A percentile compares a stretch with the other conserved stretches of the same genome.
Conservation (phyloP, 345 rosid genomes). For the Ceriops decandra region DNA sequence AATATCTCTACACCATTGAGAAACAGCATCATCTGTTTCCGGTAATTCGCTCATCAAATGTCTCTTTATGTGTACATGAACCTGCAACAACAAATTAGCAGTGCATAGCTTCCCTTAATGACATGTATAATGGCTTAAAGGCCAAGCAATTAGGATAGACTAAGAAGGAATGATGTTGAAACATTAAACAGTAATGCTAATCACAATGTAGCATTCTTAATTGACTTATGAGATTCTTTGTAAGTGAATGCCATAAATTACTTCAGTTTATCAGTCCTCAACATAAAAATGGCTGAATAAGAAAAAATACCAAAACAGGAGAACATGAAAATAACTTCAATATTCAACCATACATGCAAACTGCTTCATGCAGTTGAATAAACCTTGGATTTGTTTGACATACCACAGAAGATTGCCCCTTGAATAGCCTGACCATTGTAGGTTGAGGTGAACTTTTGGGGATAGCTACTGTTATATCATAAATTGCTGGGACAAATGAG, state of each 20-base stretch:
- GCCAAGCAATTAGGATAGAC: neutral
- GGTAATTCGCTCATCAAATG: slow-evolving; percentile 32
- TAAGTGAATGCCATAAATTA: neutral
- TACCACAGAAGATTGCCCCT: slow-evolving; percentile 92
- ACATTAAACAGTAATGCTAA: neutral
- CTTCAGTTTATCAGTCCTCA: no score
- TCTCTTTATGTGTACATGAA: slow-evolving; percentile 26
- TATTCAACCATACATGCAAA: slow-evolving; percentile 2
- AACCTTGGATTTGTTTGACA: slow-evolving; percentile 14
- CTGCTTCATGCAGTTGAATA: slow-evolving; percentile 8
- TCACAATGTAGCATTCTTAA: neutral
- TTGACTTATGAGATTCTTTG: neutral
- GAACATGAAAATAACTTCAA: slow-evolving; percentile 2
- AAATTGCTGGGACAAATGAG: slow-evolving; percentile 90
- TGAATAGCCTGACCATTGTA: slow-evolving; percentile 78
- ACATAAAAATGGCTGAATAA: neutral
- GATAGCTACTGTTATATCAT: slow-evolving; percentile 82
- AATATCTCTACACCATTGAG: slow-evolving; percentile 38
- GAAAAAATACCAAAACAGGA: neutral
- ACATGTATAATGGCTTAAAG: neutral
- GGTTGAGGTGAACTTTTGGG: slow-evolving; percentile 80
- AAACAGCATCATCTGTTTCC: slow-evolving; percentile 28
- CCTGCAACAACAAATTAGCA: slow-evolving; percentile 14
- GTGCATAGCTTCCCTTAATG: no score
- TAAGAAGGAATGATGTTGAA: neutral